Base-by-base conservation (phyloP, 495 filamentous ascomycete genomes). In the Tuber microsphaerosporum region DNA sequence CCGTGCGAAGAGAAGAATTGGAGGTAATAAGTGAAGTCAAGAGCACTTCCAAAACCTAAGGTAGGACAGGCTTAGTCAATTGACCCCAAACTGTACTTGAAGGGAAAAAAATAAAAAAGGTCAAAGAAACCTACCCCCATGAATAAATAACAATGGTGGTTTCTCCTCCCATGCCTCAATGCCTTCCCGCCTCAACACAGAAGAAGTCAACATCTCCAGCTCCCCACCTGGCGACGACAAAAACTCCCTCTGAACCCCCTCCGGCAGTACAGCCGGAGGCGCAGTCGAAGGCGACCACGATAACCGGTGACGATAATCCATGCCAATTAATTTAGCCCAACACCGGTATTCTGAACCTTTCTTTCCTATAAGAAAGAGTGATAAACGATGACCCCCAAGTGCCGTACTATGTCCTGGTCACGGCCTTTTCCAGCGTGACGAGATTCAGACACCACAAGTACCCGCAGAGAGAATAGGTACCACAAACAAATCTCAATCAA, bases 11-110 rank as follows among this genome's bases (percentile, higher is more conserved):
- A 79, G 69, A 88, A 85, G 75, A 79, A 87, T 0, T 77, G 76
- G 71, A 89, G 81, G 74, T 86, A 88, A 42, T 84, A 82, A 14
- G 85, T 75, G 84, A 85, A 88, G 19, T 87, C 85, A 70, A 81
- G 80, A 39, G 86, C 87, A 44, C 81, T 80, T n/a, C 85, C 86
- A 80, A 87, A 87, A 20, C 86, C 86, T 77, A 85, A 84, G 75
- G 86, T 86, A 61, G 81, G 78, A 42, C 85, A 17, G 14, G 42
- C 19, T 74, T 69, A 22, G 19, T 20, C 2, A 70, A 46, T 20
- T 17, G 71, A 61, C 10, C 31, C 31, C 2, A 20, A 41, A 70
- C 43, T 31, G 6, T 9, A 5, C 12, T 51, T 43, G 22, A 73
- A 1, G 73, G 73, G 51, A 17, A 46, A 37, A 20, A 0, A 56